Percentiles rank a stretch among this genome's conserved stretches.
phyloP scores from a whole-genome alignment of 768 basidiomycete genomes.

The Paxillus involutus region DNA sequence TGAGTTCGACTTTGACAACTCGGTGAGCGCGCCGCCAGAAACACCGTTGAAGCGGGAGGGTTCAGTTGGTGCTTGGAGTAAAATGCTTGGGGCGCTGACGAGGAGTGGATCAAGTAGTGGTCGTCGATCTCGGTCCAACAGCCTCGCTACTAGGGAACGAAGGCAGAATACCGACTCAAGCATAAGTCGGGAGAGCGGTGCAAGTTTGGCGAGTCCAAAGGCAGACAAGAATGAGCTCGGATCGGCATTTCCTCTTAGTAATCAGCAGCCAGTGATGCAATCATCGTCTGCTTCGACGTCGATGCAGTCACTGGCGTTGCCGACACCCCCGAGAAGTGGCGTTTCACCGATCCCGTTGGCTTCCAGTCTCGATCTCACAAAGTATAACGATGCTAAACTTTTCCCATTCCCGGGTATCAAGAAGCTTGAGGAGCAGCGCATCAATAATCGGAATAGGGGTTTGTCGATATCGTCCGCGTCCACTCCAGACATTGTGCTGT shows the following conservation, averaged over 20 bases:
- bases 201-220: constrained; percentile 63
- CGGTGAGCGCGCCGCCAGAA: constrained; percentile 38
- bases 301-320: constrained; percentile 60
- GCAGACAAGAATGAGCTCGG: constrained; percentile 50
- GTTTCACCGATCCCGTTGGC: constrained; percentile 80
- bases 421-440: constrained; percentile 70
- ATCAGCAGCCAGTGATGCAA: constrained; percentile 54
- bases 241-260: constrained; percentile 39
- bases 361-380: constrained; percentile 66
- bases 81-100: constrained; percentile 64
- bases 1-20: constrained; percentile 53
- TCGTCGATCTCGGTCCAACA: constrained; percentile 78
- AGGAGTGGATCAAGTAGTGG: constrained; percentile 66
- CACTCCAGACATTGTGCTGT: constrained; percentile 46
- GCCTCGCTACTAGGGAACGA: constrained; percentile 63
- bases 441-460: constrained; percentile 51
- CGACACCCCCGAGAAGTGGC: constrained; percentile 52
- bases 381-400: constrained; percentile 75
- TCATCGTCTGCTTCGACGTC: constrained; percentile 68
- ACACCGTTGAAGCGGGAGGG: constrained; percentile 59
- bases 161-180: constrained; percentile 72
- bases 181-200: constrained; percentile 74
- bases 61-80: constrained; percentile 65
- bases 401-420: constrained; percentile 90
- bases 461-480: constrained; percentile 45